Evolutionary conservation across 148 eudicot species (phyloP).

Genomic region (Diospyros lotus): DNA sequence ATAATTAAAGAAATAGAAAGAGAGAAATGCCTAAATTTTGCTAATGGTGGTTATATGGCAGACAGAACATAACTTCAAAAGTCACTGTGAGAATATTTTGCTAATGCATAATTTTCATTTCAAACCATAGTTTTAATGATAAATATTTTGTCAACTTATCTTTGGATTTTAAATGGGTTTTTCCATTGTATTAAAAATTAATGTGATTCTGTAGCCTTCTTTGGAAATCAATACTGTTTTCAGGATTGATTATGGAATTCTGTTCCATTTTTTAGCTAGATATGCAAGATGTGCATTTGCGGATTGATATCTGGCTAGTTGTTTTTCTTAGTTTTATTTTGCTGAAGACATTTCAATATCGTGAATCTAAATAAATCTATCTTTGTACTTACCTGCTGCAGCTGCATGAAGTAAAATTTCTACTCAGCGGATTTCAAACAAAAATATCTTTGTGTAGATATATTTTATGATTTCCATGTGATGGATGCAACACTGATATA

Average conservation of each 20-base stretch:
- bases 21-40: neutral
- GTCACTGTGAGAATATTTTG: neutral
- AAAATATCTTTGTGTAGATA: neutral
- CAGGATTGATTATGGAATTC: neutral
- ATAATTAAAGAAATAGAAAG: neutral
- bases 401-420: neutral
- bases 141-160: neutral
- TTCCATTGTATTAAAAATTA: neutral
- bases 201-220: neutral
- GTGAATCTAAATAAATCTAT: neutral
- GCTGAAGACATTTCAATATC: neutral
- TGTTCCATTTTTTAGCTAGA: neutral
- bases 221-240: neutral
- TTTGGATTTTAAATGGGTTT: neutral
- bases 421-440: neutral
- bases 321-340: neutral
- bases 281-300: neutral
- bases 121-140: neutral
- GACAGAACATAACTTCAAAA: neutral
- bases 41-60: neutral
- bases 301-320: neutral
- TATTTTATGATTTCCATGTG: neutral
- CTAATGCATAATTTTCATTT: neutral
- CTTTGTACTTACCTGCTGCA: conserved; percentile 3
- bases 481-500: conserved; percentile 12